Conservation (phyloP, 2,329 filamentous ascomycete species). For the Beauveria australis region DNA sequence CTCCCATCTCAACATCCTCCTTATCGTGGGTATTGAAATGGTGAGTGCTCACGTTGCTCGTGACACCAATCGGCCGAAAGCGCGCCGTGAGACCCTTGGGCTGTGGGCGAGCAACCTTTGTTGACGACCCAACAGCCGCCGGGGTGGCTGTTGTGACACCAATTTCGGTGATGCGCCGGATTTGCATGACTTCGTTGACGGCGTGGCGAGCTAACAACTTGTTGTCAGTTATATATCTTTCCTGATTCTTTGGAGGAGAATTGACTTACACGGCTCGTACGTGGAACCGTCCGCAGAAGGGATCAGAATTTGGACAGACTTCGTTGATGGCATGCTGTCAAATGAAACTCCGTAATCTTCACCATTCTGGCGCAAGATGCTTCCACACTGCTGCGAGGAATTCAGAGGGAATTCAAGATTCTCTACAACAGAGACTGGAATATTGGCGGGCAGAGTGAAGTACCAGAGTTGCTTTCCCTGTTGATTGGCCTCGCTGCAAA, state of each 20-base stretch:
- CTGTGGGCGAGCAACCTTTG: conserved; percentile 51
- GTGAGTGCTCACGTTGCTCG: conserved; percentile 27
- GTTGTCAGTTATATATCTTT: conserved; percentile 1
- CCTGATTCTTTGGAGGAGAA: neutral
- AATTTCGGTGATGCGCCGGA: conserved; percentile 55
- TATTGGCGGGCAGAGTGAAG: conserved; percentile 62
- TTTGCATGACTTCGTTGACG: conserved; percentile 53
- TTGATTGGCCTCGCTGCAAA: conserved; percentile 51
- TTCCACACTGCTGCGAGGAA: conserved; percentile 40
- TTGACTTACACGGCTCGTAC: conserved; percentile 44
- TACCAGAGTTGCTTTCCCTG: conserved; percentile 73
- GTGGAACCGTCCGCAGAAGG: conserved; percentile 46
- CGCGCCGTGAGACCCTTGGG: conserved; percentile 60
- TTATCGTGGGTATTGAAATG: conserved; percentile 30
- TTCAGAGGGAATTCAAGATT: conserved; percentile 54
- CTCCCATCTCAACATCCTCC: conserved; percentile 37
- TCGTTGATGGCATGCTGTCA: conserved; percentile 41
- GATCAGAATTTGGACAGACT: conserved; percentile 51
- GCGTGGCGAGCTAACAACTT: conserved; percentile 23
- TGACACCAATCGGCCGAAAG: conserved; percentile 57
- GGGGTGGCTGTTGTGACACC: conserved; percentile 23
- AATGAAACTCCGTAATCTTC: conserved; percentile 53
- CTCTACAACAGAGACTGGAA: conserved; percentile 60
- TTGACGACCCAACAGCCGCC: conserved; percentile 35
- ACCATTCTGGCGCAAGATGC: conserved; percentile 55